phyloP scores from a whole-genome alignment of 2,329 filamentous ascomycete genomes.

The Colletotrichum sp. region DNA sequence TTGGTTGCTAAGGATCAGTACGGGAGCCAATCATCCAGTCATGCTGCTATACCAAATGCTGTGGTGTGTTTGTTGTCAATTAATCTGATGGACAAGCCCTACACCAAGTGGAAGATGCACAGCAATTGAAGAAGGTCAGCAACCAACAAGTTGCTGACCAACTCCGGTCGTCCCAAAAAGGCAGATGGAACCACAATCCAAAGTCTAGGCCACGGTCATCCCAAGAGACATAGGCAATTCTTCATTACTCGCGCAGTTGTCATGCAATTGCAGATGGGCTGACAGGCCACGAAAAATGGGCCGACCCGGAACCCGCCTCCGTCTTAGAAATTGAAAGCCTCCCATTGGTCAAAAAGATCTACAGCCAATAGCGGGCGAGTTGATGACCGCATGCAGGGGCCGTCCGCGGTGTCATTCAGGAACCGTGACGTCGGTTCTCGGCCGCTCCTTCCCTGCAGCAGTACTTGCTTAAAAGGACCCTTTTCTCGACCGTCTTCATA shows the following conservation, averaged over 20 bases:
- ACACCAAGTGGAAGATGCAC: neutral
- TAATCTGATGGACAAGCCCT: neutral
- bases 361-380: neutral
- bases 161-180: neutral
- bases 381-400: conserved; percentile 12
- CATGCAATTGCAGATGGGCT: conserved; percentile 9
- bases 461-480: conserved; percentile 14
- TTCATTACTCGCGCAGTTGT: neutral
- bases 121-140: neutral
- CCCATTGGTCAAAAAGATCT: conserved; percentile 3
- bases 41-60: neutral
- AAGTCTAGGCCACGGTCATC: neutral
- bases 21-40: neutral
- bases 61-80: neutral
- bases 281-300: conserved; percentile 1
- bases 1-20: neutral
- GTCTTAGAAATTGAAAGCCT: neutral
- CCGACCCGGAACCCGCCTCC: neutral
- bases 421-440: conserved; percentile 17
- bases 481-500: neutral
- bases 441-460: conserved; percentile 14
- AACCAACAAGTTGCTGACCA: neutral
- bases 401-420: neutral
- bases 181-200: neutral
- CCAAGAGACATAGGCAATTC: neutral